Evolutionary conservation across 2,329 filamentous ascomycete species (phyloP).

Genomic region (Talaromyces albobiverticillius): DNA sequence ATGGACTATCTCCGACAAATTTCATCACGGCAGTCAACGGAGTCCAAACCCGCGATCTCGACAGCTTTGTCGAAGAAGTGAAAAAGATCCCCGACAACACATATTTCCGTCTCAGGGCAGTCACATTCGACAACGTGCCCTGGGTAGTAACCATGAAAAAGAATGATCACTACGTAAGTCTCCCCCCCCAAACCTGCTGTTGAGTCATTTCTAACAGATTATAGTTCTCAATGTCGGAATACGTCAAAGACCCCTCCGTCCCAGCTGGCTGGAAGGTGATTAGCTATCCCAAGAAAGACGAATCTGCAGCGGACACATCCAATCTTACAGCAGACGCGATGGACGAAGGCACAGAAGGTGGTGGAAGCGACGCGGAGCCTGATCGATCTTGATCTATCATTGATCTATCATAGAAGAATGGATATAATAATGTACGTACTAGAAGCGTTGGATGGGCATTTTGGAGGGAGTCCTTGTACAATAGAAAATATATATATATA

Average conservation of each 20-base stretch:
- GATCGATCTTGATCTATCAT: too few species aligned
- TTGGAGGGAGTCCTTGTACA: too few species aligned
- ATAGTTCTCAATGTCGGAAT: slow-evolving; percentile 64
- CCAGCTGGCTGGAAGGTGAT: slow-evolving; percentile 58
- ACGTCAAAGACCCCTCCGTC: slow-evolving; percentile 54
- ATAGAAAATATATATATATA: too few species aligned
- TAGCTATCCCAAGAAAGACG: slow-evolving; percentile 50
- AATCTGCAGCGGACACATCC: slow-evolving; percentile 33
- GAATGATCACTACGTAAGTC: slow-evolving; percentile 82
- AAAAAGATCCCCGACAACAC: slow-evolving; percentile 92
- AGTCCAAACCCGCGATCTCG: slow-evolving; percentile 75
- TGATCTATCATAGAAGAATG: too few species aligned
- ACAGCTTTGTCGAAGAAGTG: slow-evolving; percentile 76
- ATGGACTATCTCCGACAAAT: slow-evolving; percentile 91
- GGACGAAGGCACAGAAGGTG: slow-evolving; percentile 40
- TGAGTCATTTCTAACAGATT: slow-evolving; percentile 13
- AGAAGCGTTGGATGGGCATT: too few species aligned
- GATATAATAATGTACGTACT: too few species aligned
- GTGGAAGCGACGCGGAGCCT: slow-evolving; percentile 38
- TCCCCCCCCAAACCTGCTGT: not conserved
- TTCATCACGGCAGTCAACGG: slow-evolving; percentile 97
- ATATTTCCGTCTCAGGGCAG: slow-evolving; percentile 95
- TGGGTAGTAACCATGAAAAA: slow-evolving; percentile 99
- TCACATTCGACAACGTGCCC: slow-evolving; percentile 96
- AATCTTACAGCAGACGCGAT: slow-evolving; percentile 48